These are phyloP conservation scores for Aspergillus aculeatinus DNA, from an alignment of 2,329 filamentous ascomycete species.

Conservation along the genomic window DNA sequence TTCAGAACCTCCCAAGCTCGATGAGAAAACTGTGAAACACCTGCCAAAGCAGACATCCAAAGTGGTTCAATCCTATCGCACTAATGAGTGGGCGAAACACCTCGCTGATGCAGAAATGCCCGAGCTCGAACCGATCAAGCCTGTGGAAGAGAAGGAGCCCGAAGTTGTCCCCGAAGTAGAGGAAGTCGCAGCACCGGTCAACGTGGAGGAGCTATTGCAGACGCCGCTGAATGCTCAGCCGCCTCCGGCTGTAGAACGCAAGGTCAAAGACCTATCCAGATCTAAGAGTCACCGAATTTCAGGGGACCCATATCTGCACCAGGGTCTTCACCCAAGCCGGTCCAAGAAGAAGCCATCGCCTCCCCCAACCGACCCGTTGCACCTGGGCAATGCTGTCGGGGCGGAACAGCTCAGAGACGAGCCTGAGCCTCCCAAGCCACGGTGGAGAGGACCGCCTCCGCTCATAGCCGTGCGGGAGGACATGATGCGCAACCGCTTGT, in stretches of 20 bases:
- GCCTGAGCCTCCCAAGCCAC: slow-evolving; percentile 17
- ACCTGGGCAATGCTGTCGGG: slow-evolving; percentile 12
- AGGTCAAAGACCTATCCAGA: slow-evolving; percentile 11
- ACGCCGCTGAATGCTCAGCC: slow-evolving; percentile 56
- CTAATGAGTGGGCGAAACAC: slow-evolving; percentile 96
- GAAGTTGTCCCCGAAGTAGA: slow-evolving; percentile 31
- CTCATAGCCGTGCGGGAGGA: slow-evolving; percentile 57
- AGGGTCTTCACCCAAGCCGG: neutral
- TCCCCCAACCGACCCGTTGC: slow-evolving; percentile 9
- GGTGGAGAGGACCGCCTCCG: slow-evolving; percentile 40
- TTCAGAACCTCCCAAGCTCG: slow-evolving; percentile 27
- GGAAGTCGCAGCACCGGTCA: slow-evolving; percentile 62
- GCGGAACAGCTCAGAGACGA: slow-evolving; percentile 16
- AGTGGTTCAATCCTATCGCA: slow-evolving; percentile 78
- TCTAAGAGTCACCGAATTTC: slow-evolving; percentile 20
- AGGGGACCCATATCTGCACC: slow-evolving; percentile 11
- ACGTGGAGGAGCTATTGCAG: slow-evolving; percentile 64
- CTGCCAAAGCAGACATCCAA: slow-evolving; percentile 72
- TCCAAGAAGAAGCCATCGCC: slow-evolving; percentile 13
- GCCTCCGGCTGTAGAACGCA: slow-evolving; percentile 33
- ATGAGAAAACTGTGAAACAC: slow-evolving; percentile 48
- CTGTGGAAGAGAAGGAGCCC: slow-evolving; percentile 32
- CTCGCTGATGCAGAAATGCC: slow-evolving; percentile 74
- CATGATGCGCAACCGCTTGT: slow-evolving; percentile 45
- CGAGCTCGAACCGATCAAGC: slow-evolving; percentile 54